phyloP scores from a whole-genome alignment of 116 monocot species.

The Posidonia oceanica region DNA sequence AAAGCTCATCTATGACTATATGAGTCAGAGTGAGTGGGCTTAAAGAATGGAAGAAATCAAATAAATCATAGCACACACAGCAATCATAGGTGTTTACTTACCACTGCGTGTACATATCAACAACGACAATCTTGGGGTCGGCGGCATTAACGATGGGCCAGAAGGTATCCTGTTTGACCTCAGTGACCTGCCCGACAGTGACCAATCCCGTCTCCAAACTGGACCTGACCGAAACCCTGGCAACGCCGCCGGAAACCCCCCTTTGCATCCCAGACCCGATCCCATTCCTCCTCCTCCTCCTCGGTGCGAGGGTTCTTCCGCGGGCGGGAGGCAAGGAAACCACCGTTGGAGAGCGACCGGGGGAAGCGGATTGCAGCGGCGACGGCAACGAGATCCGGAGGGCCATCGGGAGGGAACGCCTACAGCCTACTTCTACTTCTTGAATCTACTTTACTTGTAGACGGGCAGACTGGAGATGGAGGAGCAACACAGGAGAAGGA shows the following conservation, averaged over 20 bases:
- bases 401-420: not conserved
- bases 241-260: not conserved
- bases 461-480: not conserved
- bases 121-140: constrained; percentile 59
- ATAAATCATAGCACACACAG: not conserved
- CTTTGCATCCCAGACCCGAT: not conserved
- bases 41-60: not conserved
- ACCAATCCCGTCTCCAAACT: constrained; percentile 39
- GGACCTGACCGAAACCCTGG: constrained; percentile 16
- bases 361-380: not conserved
- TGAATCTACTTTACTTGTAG: not conserved
- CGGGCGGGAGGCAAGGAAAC: too few species aligned
- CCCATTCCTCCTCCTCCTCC: not conserved
- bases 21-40: too few species aligned
- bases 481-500: not conserved
- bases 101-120: constrained; percentile 99
- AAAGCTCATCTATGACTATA: too few species aligned
- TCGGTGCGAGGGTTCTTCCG: not conserved
- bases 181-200: constrained; percentile 64
- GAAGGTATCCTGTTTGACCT: constrained; percentile 80
- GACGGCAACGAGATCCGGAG: constrained; percentile 3
- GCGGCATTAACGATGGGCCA: constrained; percentile 82
- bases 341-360: not conserved
- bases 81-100: constrained; percentile 8
- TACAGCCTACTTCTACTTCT: too few species aligned